phyloP scores from a whole-genome alignment of 495 filamentous ascomycete genomes.

The Hyaloscypha finlandica region DNA sequence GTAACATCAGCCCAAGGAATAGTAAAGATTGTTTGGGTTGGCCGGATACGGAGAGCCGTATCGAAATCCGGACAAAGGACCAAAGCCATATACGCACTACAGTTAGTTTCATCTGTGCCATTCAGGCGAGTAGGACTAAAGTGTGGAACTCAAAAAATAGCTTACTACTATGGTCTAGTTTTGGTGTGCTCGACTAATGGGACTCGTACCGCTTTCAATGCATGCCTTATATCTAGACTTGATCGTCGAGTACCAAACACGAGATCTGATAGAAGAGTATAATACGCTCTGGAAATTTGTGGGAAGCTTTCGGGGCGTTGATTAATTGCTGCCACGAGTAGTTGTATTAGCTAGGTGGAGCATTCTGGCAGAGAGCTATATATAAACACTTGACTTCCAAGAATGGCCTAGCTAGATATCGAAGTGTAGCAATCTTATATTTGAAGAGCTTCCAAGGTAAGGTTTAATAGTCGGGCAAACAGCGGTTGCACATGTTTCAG shows the following conservation, averaged over 20 bases:
- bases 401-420: slow-evolving; percentile 21
- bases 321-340: slow-evolving; percentile 24
- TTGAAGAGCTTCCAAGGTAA: slow-evolving; percentile 46
- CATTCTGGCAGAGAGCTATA: slow-evolving; percentile 26
- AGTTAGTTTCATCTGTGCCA: slow-evolving; percentile 14
- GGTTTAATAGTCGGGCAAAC: slow-evolving; percentile 47
- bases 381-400: slow-evolving; percentile 23
- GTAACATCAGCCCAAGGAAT: slow-evolving; percentile 36
- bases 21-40: slow-evolving; percentile 31
- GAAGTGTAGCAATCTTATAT: slow-evolving; percentile 23
- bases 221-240: slow-evolving; percentile 18
- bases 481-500: slow-evolving; percentile 22
- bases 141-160: slow-evolving; percentile 23
- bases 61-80: slow-evolving; percentile 36
- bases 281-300: slow-evolving; percentile 27
- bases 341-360: slow-evolving; percentile 16
- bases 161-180: slow-evolving; percentile 22
- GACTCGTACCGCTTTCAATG: slow-evolving; percentile 21
- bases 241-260: slow-evolving; percentile 2
- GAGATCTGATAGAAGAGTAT: slow-evolving; percentile 25
- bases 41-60: slow-evolving; percentile 34
- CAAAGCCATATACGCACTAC: slow-evolving; percentile 26
- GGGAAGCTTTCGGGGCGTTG: slow-evolving; percentile 17
- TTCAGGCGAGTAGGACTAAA: slow-evolving; percentile 26
- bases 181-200: slow-evolving; percentile 7